phyloP scores from a whole-genome alignment of 768 basidiomycete species.

The Ramaria sp. region DNA sequence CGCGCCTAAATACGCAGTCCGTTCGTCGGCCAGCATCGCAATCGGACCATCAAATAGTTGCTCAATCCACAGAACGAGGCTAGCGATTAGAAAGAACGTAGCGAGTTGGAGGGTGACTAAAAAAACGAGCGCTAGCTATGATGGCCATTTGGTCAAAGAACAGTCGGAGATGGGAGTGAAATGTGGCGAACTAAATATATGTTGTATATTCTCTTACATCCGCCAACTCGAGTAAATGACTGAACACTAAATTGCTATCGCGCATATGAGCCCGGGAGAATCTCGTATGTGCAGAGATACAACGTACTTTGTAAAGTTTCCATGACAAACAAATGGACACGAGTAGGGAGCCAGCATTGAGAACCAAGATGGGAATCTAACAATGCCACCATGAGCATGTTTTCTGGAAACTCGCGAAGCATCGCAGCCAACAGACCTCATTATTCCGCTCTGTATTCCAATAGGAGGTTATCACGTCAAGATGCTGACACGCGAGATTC shows the following conservation, averaged over 20 bases:
- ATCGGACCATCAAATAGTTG: slow-evolving; percentile 31
- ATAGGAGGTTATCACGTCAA: slow-evolving; percentile 33
- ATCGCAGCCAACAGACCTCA: slow-evolving; percentile 23
- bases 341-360: slow-evolving; percentile 28
- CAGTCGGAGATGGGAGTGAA: neutral
- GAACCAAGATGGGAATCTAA: slow-evolving; percentile 30
- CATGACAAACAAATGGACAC: slow-evolving; percentile 29
- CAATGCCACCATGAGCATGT: neutral
- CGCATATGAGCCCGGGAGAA: neutral
- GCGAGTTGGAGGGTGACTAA: slow-evolving; percentile 38
- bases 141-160: neutral
- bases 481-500: slow-evolving; percentile 27
- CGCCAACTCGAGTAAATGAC: slow-evolving; percentile 40
- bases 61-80: slow-evolving; percentile 38
- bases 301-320: slow-evolving; percentile 32
- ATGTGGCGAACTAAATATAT: slow-evolving; percentile 33
- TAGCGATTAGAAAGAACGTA: slow-evolving; percentile 38
- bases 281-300: neutral
- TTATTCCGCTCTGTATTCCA: slow-evolving; percentile 29
- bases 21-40: slow-evolving; percentile 23
- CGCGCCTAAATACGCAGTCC: slow-evolving; percentile 28
- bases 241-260: slow-evolving; percentile 32
- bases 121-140: slow-evolving; percentile 37
- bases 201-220: slow-evolving; percentile 31
- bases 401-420: too few species aligned